Conservation (phyloP, 2,329 filamentous ascomycete species). For the Domatiomyces globalis region DNA sequence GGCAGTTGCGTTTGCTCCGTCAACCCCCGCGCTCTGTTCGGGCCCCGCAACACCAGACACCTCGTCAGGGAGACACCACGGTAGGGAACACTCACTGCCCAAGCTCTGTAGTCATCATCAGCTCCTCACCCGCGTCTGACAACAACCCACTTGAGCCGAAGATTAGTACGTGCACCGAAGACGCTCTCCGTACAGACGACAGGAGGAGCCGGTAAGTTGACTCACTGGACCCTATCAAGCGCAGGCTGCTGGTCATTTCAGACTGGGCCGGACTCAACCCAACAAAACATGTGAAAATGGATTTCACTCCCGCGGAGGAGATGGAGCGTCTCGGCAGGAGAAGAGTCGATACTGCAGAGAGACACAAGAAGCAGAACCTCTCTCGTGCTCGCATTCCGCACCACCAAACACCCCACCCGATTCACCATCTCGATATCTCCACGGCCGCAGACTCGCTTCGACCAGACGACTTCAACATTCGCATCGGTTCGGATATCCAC, state of each 20-base stretch:
- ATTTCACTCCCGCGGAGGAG: constrained; percentile 21
- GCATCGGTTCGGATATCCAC: constrained; percentile 11
- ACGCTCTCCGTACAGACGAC: not conserved
- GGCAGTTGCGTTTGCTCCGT: not conserved
- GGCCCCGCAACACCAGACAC: not conserved
- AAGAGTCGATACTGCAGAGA: constrained; percentile 22
- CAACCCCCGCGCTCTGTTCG: not conserved
- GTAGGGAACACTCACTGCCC: not conserved
- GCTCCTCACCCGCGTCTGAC: not conserved
- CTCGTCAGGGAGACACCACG: not conserved
- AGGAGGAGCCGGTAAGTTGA: not conserved
- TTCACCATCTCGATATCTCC: constrained; percentile 16
- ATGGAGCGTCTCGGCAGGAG: constrained; percentile 24
- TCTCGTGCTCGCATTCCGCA: not conserved
- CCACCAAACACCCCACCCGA: not conserved
- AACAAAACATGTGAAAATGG: constrained; percentile 23
- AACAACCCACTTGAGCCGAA: not conserved
- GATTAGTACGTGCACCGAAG: not conserved
- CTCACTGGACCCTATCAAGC: constrained; percentile 21
- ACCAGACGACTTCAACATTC: constrained; percentile 14
- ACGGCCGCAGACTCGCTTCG: constrained; percentile 11
- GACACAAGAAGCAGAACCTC: constrained; percentile 15
- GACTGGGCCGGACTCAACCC: constrained; percentile 28
- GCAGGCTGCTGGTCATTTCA: constrained; percentile 19
- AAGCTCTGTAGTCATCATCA: not conserved